Evolutionary conservation across 805 yeast species (phyloP), one percentile per base, ranked within the genome.

Genomic region (Scheffersomyces ergatensis): DNA sequence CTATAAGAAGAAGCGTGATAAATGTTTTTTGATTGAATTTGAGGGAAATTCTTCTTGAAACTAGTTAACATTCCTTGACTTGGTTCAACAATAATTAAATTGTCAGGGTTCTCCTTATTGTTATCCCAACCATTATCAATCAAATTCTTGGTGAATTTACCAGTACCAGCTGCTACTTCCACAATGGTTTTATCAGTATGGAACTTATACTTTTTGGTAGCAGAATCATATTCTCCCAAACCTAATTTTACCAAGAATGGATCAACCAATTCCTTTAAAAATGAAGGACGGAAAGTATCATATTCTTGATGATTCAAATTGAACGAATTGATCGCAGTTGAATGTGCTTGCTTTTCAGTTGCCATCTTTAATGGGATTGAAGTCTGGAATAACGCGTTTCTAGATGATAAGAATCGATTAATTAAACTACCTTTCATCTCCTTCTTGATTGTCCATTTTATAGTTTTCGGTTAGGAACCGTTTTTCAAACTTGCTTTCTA

Each of bases 141-240:
- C 18, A 81, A 56, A 33, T 69, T 60, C 20, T 55, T 58, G 2
- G 85, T 80, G 62, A 80, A 81, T 48, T 80, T 80, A 8, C 86
- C 85, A 0, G 85, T 81, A 0, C 85, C 86, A 11, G 78, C 75
- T 1, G 83, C 86, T 16, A 81, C 51, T 38, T 81, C 86, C 29
- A 73, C 43, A 6, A 74, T 55, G 4, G 38, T 48, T 41, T 63
- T 64, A 7, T 51, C 44, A 5, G 53, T 54, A 12, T 44, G 27
- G 29, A 51, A 51, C 5, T n/a, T 37, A 38, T 39, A 43, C 15
- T 33, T 18, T n/a, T 42, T 36, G 2, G 43, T n/a, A 18, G 21
- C 39, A 11, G 26, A n/a, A 3, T 41, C 40, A 9, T 21, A 20
- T 2, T 45, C 37, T 1, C 51, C 44, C 16, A 79, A 50, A 0